Evolutionary conservation across 2,329 filamentous ascomycete genomes (phyloP).

Genomic region (Celoporthe dispersa): DNA sequence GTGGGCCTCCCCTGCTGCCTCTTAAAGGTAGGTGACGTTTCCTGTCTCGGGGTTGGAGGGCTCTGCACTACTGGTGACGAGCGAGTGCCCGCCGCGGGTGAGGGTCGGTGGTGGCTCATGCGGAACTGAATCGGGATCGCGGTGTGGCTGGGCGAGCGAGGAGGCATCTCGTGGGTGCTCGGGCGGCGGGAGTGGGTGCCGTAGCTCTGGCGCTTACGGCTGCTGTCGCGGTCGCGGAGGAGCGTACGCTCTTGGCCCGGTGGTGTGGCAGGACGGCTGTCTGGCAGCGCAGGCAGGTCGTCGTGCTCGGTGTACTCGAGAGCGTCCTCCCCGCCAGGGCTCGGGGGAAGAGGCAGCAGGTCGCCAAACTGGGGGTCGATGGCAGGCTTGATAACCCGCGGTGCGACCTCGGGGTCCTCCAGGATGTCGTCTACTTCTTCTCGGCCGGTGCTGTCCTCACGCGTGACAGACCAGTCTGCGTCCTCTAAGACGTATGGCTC

Average conservation of each 20-base stretch:
- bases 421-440: slow-evolving; percentile 47
- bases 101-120: slow-evolving; percentile 47
- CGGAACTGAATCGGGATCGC: slow-evolving; percentile 62
- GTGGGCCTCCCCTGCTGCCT: slow-evolving; percentile 50
- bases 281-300: slow-evolving; percentile 59
- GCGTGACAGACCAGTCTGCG: slow-evolving; percentile 13
- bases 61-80: slow-evolving; percentile 37
- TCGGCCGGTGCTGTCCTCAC: slow-evolving; percentile 32
- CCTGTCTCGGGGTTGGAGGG: slow-evolving; percentile 29
- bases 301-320: slow-evolving; percentile 38
- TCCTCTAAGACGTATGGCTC: slow-evolving; percentile 28
- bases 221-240: slow-evolving; percentile 42
- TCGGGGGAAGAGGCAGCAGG: slow-evolving; percentile 66
- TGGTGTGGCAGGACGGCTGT: slow-evolving; percentile 63
- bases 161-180: slow-evolving; percentile 52
- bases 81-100: slow-evolving; percentile 47
- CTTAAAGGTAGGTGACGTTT: slow-evolving; percentile 7
- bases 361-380: slow-evolving; percentile 71
- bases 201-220: slow-evolving; percentile 21
- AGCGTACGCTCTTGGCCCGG: slow-evolving; percentile 50
- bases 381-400: slow-evolving; percentile 64
- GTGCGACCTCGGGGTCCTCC: slow-evolving; percentile 55
- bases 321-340: slow-evolving; percentile 53
- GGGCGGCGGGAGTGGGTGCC: slow-evolving; percentile 51
- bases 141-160: slow-evolving; percentile 59